Percentiles rank a stretch among this genome's conserved stretches.
Evolutionary conservation across 768 basidiomycete genomes (phyloP).

Genomic region (Chiua virens): DNA sequence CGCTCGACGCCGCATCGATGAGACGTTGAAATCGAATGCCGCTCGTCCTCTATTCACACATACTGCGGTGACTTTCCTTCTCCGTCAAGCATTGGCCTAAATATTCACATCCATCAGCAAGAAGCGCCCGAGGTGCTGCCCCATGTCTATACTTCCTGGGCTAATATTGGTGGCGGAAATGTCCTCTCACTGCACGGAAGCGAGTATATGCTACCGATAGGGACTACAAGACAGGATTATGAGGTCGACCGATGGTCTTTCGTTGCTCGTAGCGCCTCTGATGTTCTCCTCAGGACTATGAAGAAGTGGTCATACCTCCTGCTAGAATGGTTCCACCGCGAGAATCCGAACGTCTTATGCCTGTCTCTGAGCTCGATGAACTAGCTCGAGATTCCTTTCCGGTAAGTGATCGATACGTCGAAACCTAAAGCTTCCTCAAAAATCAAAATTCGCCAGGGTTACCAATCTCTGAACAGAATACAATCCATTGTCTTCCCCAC

Average conservation of each 20-base stretch:
- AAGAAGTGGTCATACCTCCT: slow-evolving; percentile 90
- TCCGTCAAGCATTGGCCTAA: background rate
- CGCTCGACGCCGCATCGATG: slow-evolving; percentile 63
- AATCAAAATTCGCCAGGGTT: slow-evolving; percentile 55
- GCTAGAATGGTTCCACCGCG: slow-evolving; percentile 75
- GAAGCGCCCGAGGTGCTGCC: slow-evolving; percentile 67
- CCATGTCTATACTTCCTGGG: slow-evolving; percentile 81
- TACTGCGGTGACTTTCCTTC: slow-evolving; percentile 43
- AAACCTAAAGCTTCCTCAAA: background rate
- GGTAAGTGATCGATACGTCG: slow-evolving; percentile 41
- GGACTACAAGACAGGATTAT: slow-evolving; percentile 63
- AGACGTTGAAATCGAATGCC: slow-evolving; percentile 58
- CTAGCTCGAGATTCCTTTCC: slow-evolving; percentile 83
- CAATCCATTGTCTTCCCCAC: slow-evolving; percentile 94
- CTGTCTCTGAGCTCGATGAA: slow-evolving; percentile 70
- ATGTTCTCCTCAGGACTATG: slow-evolving; percentile 60
- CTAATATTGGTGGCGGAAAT: slow-evolving; percentile 56
- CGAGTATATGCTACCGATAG: slow-evolving; percentile 80
- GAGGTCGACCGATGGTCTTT: slow-evolving; percentile 50
- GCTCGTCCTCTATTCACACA: slow-evolving; percentile 63
- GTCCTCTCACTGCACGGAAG: slow-evolving; percentile 67
- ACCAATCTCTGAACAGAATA: slow-evolving; percentile 84
- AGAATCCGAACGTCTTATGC: slow-evolving; percentile 65
- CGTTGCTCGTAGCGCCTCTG: slow-evolving; percentile 1
- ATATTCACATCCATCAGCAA: slow-evolving; percentile 38